phyloP scores from a whole-genome alignment of 495 filamentous ascomycete genomes.

The Annulohypoxylon bovei region DNA sequence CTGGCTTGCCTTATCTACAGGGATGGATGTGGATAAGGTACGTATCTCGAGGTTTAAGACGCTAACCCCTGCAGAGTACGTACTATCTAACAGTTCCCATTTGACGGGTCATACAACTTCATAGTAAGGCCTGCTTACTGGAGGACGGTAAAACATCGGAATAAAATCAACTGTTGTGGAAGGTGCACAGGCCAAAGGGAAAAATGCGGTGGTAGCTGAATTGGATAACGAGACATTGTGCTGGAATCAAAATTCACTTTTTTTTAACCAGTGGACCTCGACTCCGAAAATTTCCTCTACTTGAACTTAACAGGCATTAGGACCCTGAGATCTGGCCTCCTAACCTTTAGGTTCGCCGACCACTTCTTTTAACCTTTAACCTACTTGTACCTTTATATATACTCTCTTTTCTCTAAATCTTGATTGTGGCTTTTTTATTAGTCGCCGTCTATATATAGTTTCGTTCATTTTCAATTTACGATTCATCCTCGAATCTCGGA shows the following conservation, averaged over 20 bases:
- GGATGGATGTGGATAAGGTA: slow-evolving; percentile 27
- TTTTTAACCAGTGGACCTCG: slow-evolving; percentile 18
- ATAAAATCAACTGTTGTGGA: neutral
- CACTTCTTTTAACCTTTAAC: slow-evolving; percentile 12
- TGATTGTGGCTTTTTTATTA: slow-evolving; percentile 28
- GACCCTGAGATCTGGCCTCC: slow-evolving; percentile 50
- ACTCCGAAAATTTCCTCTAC: slow-evolving; percentile 37
- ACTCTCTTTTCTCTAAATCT: slow-evolving; percentile 27
- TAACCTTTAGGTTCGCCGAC: slow-evolving; percentile 33
- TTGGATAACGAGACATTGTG: slow-evolving; percentile 8
- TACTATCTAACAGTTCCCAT: neutral
- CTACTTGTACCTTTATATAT: slow-evolving; percentile 10
- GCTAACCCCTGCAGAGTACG: slow-evolving; percentile 11
- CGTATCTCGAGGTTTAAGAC: neutral
- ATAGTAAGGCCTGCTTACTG: slow-evolving; percentile 14
- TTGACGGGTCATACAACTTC: neutral
- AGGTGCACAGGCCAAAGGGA: neutral
- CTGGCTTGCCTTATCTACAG: slow-evolving; percentile 26
- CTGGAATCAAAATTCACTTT: slow-evolving; percentile 25
- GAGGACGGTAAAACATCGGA: slow-evolving; percentile 28
- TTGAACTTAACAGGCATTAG: slow-evolving; percentile 30
- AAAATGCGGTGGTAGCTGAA: neutral
- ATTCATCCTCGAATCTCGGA: no score
- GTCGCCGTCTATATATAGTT: slow-evolving; percentile 30
- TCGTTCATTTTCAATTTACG: slow-evolving; percentile 31